Evolutionary conservation across 1,139 yeast species (phyloP).

Genomic region (Kluyveromyces marxianus): DNA sequence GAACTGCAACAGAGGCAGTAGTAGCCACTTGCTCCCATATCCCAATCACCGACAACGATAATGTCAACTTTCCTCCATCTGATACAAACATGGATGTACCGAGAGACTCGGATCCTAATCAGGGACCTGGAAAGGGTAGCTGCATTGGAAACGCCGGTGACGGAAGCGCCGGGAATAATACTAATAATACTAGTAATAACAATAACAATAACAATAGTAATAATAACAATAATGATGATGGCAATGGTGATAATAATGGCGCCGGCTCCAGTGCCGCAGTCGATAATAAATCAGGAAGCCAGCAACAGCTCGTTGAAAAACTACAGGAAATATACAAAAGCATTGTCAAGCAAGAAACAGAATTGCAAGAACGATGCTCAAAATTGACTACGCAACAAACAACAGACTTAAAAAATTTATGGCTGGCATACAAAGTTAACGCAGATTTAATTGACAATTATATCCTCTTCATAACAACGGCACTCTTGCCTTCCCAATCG

Average conservation of each 20-base stretch:
- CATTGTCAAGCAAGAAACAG: constrained; percentile 60
- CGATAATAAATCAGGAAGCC: constrained; percentile 39
- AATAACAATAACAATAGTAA: neutral
- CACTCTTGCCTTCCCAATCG: constrained; percentile 64
- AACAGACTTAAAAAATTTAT: constrained; percentile 49
- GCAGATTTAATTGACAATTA: constrained; percentile 59
- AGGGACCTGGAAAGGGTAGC: neutral
- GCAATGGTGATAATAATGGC: constrained; percentile 13
- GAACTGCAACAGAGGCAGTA: too few relatives aligned
- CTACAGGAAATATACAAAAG: constrained; percentile 66
- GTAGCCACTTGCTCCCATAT: too few relatives aligned
- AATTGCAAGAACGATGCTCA: constrained; percentile 58
- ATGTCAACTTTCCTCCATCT: neutral
- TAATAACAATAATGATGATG: constrained; percentile 4
- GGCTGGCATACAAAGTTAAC: constrained; percentile 66
- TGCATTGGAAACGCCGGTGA: too few relatives aligned
- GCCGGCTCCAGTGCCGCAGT: constrained; percentile 14
- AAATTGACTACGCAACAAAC: constrained; percentile 39
- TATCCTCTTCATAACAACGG: constrained; percentile 62
- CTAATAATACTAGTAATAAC: too few relatives aligned
- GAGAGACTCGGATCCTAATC: neutral
- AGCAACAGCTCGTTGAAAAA: constrained; percentile 60
- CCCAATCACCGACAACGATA: too few relatives aligned
- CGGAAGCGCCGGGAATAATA: too few relatives aligned
- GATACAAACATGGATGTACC: neutral